Conservation (phyloP, 2,329 filamentous ascomycete genomes). For the Fusarium sp. region DNA sequence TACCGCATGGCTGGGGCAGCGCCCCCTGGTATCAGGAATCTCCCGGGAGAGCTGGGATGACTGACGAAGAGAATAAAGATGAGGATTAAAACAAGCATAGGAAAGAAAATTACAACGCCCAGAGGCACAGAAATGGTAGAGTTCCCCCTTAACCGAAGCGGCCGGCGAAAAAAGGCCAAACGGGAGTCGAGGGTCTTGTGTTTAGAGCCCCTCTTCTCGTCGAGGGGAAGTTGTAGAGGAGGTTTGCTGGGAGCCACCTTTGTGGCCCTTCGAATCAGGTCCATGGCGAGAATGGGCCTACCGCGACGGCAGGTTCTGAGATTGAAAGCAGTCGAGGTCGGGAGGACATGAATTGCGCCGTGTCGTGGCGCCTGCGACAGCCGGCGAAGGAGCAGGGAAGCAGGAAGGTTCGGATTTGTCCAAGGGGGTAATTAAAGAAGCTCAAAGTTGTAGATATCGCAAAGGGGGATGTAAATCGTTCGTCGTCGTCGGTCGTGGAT, state of each 20-base stretch:
- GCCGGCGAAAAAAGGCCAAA: conserved; percentile 83
- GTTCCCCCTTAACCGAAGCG: conserved; percentile 88
- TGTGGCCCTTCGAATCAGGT: conserved; percentile 64
- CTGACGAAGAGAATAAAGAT: conserved; percentile 89
- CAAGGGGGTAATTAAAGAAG: conserved; percentile 15
- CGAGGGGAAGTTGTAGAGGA: conserved; percentile 55
- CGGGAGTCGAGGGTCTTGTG: conserved; percentile 56
- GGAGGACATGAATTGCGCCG: conserved; percentile 42
- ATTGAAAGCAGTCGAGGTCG: conserved; percentile 44
- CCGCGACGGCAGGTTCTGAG: conserved; percentile 53
- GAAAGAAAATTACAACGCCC: conserved; percentile 91
- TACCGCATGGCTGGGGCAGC: conserved; percentile 90
- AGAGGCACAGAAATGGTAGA: conserved; percentile 92
- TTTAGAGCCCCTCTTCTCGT: conserved; percentile 58
- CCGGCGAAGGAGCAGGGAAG: conserved; percentile 29
- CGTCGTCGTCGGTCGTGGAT: conserved; percentile 31
- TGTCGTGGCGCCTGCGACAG: conserved; percentile 40
- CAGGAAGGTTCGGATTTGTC: conserved; percentile 18
- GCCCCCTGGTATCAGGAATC: conserved; percentile 86
- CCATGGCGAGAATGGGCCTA: conserved; percentile 55
- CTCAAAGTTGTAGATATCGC: conserved; percentile 17
- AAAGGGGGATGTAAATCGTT: conserved; percentile 17
- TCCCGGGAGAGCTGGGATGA: conserved; percentile 82
- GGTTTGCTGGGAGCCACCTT: conserved; percentile 56
- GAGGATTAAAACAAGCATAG: conserved; percentile 86